These are phyloP conservation scores for Penicillium occitanis DNA, from an alignment of 2,329 filamentous ascomycete genomes.

Conservation along the genomic window DNA sequence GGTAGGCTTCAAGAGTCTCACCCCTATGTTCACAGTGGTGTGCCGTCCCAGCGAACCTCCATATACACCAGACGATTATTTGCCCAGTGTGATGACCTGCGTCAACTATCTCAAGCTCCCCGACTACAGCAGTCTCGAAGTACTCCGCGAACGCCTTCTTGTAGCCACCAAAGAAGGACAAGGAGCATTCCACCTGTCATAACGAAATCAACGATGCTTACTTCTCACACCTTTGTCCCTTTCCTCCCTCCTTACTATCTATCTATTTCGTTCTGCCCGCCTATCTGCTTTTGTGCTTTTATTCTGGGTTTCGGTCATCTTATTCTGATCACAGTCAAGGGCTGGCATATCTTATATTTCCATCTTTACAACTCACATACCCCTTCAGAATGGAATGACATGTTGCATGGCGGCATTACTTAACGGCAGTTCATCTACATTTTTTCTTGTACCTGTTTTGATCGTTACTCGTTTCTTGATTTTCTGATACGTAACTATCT, in stretches of 20 bases:
- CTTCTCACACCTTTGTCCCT: neutral
- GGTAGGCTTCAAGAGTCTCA: conserved; percentile 90
- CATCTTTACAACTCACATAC: conserved; percentile 7
- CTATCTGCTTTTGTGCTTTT: neutral
- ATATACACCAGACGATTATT: conserved; percentile 90
- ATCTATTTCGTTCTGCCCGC: neutral
- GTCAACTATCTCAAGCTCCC: conserved; percentile 98
- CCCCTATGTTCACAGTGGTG: conserved; percentile 97
- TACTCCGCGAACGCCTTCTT: conserved; percentile 74
- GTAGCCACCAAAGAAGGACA: conserved; percentile 93
- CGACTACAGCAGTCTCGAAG: conserved; percentile 78
- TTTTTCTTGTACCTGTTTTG: conserved; percentile 2
- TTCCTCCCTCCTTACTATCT: neutral
- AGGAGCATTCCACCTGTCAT: conserved; percentile 95
- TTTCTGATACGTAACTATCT: neutral
- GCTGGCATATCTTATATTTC: neutral
- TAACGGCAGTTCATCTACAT: conserved; percentile 18
- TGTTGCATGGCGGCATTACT: conserved; percentile 21
- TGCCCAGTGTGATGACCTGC: conserved; percentile 99
- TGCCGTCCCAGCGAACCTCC: conserved; percentile 98
- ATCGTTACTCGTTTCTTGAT: conserved; percentile 1
- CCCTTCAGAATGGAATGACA: conserved; percentile 18
- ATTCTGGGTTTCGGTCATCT: neutral
- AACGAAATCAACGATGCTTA: conserved; percentile 18
- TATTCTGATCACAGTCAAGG: conserved; percentile 3